phyloP scores from a whole-genome alignment of 257 asterid genomes.

The Fraxinus quadrangulata region DNA sequence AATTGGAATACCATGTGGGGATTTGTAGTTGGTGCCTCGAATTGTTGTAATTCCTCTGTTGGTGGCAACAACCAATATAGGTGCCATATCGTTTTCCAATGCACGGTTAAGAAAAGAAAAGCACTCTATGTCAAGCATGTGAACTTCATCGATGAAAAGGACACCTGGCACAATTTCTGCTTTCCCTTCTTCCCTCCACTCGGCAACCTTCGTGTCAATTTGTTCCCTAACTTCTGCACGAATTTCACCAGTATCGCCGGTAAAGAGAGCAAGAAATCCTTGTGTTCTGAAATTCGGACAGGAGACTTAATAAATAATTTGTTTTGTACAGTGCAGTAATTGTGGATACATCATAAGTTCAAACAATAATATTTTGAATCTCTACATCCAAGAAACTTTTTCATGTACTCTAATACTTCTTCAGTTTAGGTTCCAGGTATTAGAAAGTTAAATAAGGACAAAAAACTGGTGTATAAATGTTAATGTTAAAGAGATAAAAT shows the following conservation, averaged over 20 bases:
- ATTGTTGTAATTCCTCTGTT: slow-evolving; percentile 90
- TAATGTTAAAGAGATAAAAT: too few relatives aligned
- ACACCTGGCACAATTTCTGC: slow-evolving; percentile 97
- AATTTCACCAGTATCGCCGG: slow-evolving; percentile 96
- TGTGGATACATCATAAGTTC: neutral
- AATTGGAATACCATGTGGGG: slow-evolving; percentile 87
- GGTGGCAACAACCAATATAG: slow-evolving; percentile 90
- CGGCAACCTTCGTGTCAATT: slow-evolving; percentile 94
- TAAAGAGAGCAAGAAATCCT: slow-evolving; percentile 89
- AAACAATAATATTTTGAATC: neutral
- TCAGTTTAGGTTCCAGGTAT: too few relatives aligned
- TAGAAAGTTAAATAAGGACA: neutral
- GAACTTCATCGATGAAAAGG: slow-evolving; percentile 97
- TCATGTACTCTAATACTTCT: neutral
- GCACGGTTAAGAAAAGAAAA: slow-evolving; percentile 96
- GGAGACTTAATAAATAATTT: neutral
- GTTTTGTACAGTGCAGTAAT: neutral
- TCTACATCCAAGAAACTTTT: neutral
- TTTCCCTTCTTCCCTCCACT: slow-evolving; percentile 98
- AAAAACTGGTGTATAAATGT: neutral
- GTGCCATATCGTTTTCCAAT: slow-evolving; percentile 94
- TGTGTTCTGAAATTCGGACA: slow-evolving; percentile 64
- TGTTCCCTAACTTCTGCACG: slow-evolving; percentile 97
- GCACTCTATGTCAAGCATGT: slow-evolving; percentile 97
- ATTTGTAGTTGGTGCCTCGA: slow-evolving; percentile 83